Conservation (phyloP, 495 filamentous ascomycete genomes). For the Symbiotaphrina buchneri region DNA sequence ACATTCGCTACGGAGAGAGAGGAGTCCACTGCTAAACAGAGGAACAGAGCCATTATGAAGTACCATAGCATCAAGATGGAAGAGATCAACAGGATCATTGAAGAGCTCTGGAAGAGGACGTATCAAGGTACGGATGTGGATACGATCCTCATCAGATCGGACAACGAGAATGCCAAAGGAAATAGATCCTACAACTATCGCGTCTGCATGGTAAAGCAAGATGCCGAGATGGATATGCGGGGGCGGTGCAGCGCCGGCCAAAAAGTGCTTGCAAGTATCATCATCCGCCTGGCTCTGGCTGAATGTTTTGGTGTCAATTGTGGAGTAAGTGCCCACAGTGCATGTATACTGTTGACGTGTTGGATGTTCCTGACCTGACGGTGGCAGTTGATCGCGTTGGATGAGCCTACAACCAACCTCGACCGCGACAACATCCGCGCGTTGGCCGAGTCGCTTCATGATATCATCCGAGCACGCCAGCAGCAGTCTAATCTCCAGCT, state of each 20-base stretch:
- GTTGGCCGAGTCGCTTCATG: constrained; percentile 61
- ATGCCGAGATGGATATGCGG: constrained; percentile 98
- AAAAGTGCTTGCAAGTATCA: constrained; percentile 89
- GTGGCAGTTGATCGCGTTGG: constrained; percentile 59
- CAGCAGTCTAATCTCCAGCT: constrained; percentile 89
- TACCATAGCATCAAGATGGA: constrained; percentile 95
- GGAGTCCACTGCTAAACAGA: not conserved
- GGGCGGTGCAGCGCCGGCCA: constrained; percentile 92
- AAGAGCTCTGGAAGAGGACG: constrained; percentile 87
- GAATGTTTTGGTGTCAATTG: constrained; percentile 96
- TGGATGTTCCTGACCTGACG: not conserved
- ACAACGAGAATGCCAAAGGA: constrained; percentile 50
- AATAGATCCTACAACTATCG: constrained; percentile 92
- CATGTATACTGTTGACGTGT: not conserved
- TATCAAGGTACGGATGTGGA: constrained; percentile 98
- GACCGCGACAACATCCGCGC: constrained; percentile 85
- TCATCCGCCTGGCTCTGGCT: constrained; percentile 88
- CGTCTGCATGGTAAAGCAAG: constrained; percentile 87
- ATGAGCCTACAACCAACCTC: constrained; percentile 95
- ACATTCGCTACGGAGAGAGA: not conserved
- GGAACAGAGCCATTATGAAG: constrained; percentile 60
- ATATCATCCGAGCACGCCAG: constrained; percentile 68
- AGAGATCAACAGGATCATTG: constrained; percentile 87
- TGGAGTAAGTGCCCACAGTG: constrained; percentile 38
- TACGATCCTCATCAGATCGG: constrained; percentile 82